phyloP scores from a whole-genome alignment of 1,139 yeast genomes.

The Taiozyma sp. region DNA sequence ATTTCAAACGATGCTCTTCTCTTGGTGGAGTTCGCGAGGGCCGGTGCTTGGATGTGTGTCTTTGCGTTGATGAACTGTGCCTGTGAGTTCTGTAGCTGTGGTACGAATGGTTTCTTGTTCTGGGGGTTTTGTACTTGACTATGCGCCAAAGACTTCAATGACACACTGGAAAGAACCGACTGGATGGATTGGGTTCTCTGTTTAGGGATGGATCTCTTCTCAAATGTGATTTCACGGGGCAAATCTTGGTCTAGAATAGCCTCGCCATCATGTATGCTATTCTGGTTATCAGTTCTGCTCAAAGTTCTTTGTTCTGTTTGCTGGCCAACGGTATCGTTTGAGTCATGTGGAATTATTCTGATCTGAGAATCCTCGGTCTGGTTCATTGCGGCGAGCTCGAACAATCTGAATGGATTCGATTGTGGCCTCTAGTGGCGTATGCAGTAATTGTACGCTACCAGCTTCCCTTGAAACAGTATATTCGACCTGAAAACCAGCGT shows the following conservation, averaged over 20 bases:
- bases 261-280: neutral
- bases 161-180: slow-evolving; percentile 57
- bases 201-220: slow-evolving; percentile 46
- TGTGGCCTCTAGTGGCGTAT: neutral
- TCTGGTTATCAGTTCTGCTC: neutral
- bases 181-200: slow-evolving; percentile 57
- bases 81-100: slow-evolving; percentile 9
- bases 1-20: slow-evolving; percentile 26
- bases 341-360: neutral
- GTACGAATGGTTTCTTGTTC: slow-evolving; percentile 8
- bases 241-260: slow-evolving; percentile 10
- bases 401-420: neutral
- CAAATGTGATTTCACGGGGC: slow-evolving; percentile 32
- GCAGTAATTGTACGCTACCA: neutral
- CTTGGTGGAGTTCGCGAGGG: slow-evolving; percentile 23
- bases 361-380: neutral
- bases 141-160: slow-evolving; percentile 37
- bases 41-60: slow-evolving; percentile 25
- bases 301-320: neutral
- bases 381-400: neutral
- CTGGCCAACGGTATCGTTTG: neutral
- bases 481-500: no score
- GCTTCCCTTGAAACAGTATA: neutral
- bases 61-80: slow-evolving; percentile 19
- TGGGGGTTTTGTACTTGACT: slow-evolving; percentile 7